These are phyloP conservation scores for Fusarium chuoi DNA, from an alignment of 2,329 filamentous ascomycete genomes.

Conservation along the genomic window DNA sequence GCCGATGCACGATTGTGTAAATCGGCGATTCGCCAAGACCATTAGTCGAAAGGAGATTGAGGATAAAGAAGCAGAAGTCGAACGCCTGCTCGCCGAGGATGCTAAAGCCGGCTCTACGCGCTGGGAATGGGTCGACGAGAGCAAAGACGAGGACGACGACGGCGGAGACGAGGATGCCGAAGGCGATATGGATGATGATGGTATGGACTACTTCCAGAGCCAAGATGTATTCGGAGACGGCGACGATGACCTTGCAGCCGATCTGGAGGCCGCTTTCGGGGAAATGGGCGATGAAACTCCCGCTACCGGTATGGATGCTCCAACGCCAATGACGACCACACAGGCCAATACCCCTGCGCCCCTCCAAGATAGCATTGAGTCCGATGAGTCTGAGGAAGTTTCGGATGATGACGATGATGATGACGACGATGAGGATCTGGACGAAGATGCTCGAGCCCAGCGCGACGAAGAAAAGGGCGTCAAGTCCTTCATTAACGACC, in stretches of 20 bases:
- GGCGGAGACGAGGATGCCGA: constrained; percentile 64
- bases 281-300: constrained; percentile 54
- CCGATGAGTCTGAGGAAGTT: constrained; percentile 51
- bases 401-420: constrained; percentile 62
- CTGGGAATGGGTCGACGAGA: constrained; percentile 73
- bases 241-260: constrained; percentile 63
- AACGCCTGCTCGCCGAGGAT: constrained; percentile 78
- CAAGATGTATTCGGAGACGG: constrained; percentile 48
- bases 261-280: constrained; percentile 66
- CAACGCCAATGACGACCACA: constrained; percentile 58
- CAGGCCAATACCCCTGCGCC: constrained; percentile 58
- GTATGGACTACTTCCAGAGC: constrained; percentile 52
- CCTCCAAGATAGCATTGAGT: constrained; percentile 59
- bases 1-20: constrained; percentile 86
- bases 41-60: constrained; percentile 86
- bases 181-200: constrained; percentile 56
- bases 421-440: constrained; percentile 64
- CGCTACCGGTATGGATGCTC: constrained; percentile 54
- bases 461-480: constrained; percentile 64
- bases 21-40: constrained; percentile 84
- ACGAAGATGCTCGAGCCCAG: constrained; percentile 63
- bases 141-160: constrained; percentile 54
- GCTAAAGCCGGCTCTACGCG: constrained; percentile 67
- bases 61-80: constrained; percentile 83
- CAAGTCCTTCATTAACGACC: constrained; percentile 63